Conservation (phyloP, 1,284 basidiomycete genomes). For the Sphagnurus paluster region DNA sequence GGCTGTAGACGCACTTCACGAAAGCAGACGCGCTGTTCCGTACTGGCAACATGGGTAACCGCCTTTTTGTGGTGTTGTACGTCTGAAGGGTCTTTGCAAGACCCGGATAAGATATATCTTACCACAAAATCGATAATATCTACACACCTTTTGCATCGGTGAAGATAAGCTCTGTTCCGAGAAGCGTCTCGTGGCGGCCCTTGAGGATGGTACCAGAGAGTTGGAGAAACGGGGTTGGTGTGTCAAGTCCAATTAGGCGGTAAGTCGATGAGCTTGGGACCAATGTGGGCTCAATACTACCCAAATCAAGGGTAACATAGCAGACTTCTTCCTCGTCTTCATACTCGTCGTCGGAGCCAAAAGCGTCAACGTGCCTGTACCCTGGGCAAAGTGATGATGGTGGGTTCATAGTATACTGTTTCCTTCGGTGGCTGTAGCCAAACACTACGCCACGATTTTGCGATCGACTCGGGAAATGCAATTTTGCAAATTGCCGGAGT, state of each 20-base stretch:
- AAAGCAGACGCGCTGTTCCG: constrained; percentile 65
- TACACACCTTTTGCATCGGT: constrained; percentile 57
- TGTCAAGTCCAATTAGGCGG: constrained; percentile 74
- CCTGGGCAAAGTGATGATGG: constrained; percentile 46
- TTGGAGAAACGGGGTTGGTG: constrained; percentile 71
- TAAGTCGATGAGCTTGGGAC: constrained; percentile 67
- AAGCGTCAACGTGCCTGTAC: constrained; percentile 61
- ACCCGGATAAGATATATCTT: neutral
- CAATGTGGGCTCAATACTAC: constrained; percentile 68
- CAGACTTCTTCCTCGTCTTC: constrained; percentile 58
- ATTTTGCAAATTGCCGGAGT: too few species aligned
- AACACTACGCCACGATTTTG: too few species aligned
- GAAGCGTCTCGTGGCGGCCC: constrained; percentile 60
- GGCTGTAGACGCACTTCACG: constrained; percentile 56
- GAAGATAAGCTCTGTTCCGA: constrained; percentile 75
- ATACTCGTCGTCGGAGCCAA: constrained; percentile 61
- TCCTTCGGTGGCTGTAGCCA: too few species aligned
- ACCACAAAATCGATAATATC: neutral
- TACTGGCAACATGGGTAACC: constrained; percentile 53
- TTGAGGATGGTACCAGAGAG: constrained; percentile 71
- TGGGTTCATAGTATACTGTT: too few species aligned
- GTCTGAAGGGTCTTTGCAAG: too few species aligned
- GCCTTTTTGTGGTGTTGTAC: constrained; percentile 49
- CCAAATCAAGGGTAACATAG: constrained; percentile 74
- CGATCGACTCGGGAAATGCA: too few species aligned